These are phyloP conservation scores for Candida vartiovaarae DNA, from an alignment of 805 yeast species.

Conservation along the genomic window DNA sequence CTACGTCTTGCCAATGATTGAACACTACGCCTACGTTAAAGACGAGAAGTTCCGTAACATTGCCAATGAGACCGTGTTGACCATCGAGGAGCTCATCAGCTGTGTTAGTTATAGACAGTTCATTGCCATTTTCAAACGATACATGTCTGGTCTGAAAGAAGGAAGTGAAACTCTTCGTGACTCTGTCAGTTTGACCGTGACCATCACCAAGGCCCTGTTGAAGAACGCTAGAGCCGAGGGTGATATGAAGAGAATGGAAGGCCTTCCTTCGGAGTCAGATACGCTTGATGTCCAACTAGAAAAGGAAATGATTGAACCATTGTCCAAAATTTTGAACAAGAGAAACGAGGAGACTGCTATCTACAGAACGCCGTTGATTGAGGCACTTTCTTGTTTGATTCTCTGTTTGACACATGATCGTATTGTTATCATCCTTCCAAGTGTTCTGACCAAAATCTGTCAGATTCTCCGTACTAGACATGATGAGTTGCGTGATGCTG, in stretches of 20 bases:
- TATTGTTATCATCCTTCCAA: constrained; percentile 61
- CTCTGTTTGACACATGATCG: constrained; percentile 52
- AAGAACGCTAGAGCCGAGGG: constrained; percentile 24
- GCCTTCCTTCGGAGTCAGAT: constrained; percentile 30
- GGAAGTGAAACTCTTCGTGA: constrained; percentile 47
- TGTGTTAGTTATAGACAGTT: constrained; percentile 74
- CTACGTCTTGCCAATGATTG: constrained; percentile 78
- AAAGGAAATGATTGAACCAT: constrained; percentile 51
- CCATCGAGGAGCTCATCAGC: constrained; percentile 53
- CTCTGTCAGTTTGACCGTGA: constrained; percentile 50
- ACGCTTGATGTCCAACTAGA: constrained; percentile 42
- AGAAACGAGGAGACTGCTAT: constrained; percentile 77
- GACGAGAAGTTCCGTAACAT: constrained; percentile 56
- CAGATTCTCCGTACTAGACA: constrained; percentile 81
- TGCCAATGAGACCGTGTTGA: constrained; percentile 55
- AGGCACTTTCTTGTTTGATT: constrained; percentile 65
- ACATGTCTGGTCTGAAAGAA: constrained; percentile 43
- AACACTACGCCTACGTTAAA: constrained; percentile 59
- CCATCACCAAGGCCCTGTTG: constrained; percentile 44
- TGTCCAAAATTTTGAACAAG: constrained; percentile 50
- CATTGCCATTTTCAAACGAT: constrained; percentile 66
- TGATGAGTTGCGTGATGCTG: constrained; percentile 83
- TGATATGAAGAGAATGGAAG: constrained; percentile 14
- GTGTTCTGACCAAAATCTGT: constrained; percentile 77
- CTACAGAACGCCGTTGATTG: constrained; percentile 71